A percentile compares a stretch with the other conserved stretches of the same genome.
phyloP scores from a whole-genome alignment of 129 eudicot species.

The Flaveria linearis region DNA sequence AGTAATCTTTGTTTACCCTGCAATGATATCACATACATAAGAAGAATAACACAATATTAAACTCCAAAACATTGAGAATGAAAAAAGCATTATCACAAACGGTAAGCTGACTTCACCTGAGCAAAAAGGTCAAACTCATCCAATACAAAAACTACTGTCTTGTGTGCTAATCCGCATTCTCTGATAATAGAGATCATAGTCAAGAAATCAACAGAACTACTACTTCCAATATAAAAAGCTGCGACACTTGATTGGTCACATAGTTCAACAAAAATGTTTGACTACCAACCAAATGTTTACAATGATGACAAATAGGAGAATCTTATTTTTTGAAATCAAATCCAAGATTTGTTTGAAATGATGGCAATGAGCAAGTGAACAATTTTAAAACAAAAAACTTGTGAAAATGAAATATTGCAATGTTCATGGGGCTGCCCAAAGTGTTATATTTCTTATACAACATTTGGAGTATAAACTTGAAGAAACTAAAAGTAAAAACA shows the following conservation, averaged over 20 bases:
- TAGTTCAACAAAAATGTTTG: background rate
- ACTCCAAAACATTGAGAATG: background rate
- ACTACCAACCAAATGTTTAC: constrained; percentile 1
- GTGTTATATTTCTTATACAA: background rate
- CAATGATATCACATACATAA: constrained; percentile 5
- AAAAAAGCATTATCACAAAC: constrained; percentile 1
- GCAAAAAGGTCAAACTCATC: constrained; percentile 95
- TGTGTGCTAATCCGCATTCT: constrained; percentile 99
- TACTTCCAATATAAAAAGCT: constrained; percentile 9
- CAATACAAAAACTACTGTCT: constrained; percentile 77
- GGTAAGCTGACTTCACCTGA: constrained; percentile 51
- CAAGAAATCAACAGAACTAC: constrained; percentile 9
- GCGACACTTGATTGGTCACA: background rate
- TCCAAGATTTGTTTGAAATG: background rate
- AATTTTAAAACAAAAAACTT: background rate
- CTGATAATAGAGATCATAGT: constrained; percentile 40
- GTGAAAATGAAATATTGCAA: background rate
- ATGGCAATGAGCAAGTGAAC: background rate
- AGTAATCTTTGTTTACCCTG: constrained; percentile 93
- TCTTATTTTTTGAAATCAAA: background rate
- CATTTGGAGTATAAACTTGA: background rate
- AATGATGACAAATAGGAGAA: constrained; percentile 3
- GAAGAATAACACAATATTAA: background rate
- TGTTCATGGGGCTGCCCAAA: background rate
- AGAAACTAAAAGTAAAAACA: background rate